Evolutionary conservation across 176 grass and related monocot species (phyloP).

Genomic region (Rhynchospora tenuis): DNA sequence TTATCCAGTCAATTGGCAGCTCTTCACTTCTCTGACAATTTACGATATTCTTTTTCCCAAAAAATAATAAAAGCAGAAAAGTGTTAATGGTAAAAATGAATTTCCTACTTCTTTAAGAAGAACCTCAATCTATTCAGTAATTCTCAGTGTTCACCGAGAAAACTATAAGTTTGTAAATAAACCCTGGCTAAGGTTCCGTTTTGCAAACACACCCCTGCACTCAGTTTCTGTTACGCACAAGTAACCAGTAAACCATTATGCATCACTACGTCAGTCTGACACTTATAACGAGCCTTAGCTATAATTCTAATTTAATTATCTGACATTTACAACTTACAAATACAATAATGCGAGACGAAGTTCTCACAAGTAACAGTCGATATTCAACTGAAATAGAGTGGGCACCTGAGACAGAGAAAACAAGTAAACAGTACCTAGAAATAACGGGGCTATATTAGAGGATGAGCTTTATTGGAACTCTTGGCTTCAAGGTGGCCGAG

Average conservation of each 20-base stretch:
- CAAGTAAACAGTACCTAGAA: neutral
- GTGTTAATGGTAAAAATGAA: neutral
- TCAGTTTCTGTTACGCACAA: neutral
- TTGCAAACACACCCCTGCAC: neutral
- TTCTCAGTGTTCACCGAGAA: neutral
- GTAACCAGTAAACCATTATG: neutral
- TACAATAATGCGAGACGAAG: neutral
- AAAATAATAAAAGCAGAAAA: neutral
- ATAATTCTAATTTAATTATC: neutral
- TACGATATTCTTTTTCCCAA: neutral
- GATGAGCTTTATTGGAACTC: neutral
- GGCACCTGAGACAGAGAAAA: neutral
- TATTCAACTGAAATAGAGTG: neutral
- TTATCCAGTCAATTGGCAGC: neutral
- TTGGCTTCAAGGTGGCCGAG: too few relatives aligned
- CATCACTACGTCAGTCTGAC: neutral
- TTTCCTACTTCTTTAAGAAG: neutral
- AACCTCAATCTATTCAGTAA: neutral
- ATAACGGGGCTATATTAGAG: too few relatives aligned
- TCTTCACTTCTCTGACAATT: neutral
- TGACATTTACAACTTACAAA: neutral
- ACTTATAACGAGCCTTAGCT: neutral
- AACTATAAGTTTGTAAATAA: neutral
- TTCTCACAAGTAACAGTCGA: neutral
- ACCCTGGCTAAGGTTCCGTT: neutral